A percentile compares a stretch with the other conserved stretches of the same genome.
Evolutionary conservation across 176 grass and related monocot species (phyloP).

Genomic region (Ampelocalamus luodianensis): DNA sequence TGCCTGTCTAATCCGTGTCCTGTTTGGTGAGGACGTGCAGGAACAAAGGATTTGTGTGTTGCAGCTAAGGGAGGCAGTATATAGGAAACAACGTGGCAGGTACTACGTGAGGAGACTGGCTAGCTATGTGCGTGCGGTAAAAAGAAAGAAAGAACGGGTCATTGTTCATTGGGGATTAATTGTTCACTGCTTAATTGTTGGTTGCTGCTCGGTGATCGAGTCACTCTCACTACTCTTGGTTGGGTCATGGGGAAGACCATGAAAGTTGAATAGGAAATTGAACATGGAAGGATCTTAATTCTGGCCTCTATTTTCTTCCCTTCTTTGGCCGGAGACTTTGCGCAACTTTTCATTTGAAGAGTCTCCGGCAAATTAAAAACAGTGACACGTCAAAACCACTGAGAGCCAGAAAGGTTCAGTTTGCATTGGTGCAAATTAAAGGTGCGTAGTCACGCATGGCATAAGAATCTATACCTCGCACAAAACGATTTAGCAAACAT

Average conservation of each 20-base stretch:
- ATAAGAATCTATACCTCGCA: background rate
- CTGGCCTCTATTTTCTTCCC: too few relatives aligned
- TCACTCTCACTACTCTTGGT: slow-evolving; percentile 44
- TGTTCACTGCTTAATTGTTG: background rate
- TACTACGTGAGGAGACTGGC: too few relatives aligned
- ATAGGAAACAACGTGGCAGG: slow-evolving; percentile 47
- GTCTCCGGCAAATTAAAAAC: slow-evolving; percentile 19
- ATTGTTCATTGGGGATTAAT: slow-evolving; percentile 28
- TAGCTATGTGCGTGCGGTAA: too few relatives aligned
- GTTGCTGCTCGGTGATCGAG: slow-evolving; percentile 39
- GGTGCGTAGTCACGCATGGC: background rate
- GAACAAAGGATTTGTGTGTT: background rate
- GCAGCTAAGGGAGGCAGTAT: background rate
- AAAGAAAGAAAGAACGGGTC: slow-evolving; percentile 47
- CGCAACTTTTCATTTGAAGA: slow-evolving; percentile 45
- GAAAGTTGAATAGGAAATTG: slow-evolving; percentile 55
- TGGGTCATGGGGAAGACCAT: slow-evolving; percentile 57
- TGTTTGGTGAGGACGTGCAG: slow-evolving; percentile 45
- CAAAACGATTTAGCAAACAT: too few relatives aligned
- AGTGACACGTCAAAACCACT: background rate
- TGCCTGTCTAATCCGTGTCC: too few relatives aligned
- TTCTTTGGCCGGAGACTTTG: slow-evolving; percentile 34
- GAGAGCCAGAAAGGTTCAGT: background rate
- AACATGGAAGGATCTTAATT: slow-evolving; percentile 53
- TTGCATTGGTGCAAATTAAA: background rate